Evolutionary conservation across 2,329 filamentous ascomycete genomes (phyloP).

Genomic region (Colletotrichum plurivorum): DNA sequence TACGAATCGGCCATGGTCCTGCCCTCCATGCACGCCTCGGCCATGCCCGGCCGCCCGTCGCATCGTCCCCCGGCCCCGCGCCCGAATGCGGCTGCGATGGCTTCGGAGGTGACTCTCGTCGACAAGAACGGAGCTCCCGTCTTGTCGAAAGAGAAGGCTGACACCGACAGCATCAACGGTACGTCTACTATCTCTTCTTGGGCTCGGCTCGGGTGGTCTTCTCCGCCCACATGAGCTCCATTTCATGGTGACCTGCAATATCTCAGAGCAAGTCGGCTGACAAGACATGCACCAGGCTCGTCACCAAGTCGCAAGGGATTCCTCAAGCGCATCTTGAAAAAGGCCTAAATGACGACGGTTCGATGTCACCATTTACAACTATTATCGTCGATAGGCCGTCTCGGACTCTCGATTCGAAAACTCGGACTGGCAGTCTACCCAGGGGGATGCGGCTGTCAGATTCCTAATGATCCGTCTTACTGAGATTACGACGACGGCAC

Average conservation of each 20-base stretch:
- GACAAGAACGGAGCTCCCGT: slow-evolving; percentile 32
- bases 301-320: slow-evolving; percentile 28
- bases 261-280: background rate
- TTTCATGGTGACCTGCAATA: no score
- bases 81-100: slow-evolving; percentile 21
- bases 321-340: slow-evolving; percentile 37
- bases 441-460: background rate
- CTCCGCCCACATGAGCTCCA: no score
- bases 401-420: no score
- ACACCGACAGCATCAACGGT: slow-evolving; percentile 21
- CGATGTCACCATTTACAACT: slow-evolving; percentile 6
- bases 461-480: slow-evolving; percentile 16
- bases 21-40: slow-evolving; percentile 32
- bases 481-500: slow-evolving; percentile 10
- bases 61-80: slow-evolving; percentile 21
- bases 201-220: no score
- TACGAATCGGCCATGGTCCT: slow-evolving; percentile 38
- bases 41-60: slow-evolving; percentile 31
- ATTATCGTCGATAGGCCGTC: background rate
- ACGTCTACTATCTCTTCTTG: background rate
- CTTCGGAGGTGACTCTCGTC: slow-evolving; percentile 36
- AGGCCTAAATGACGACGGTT: slow-evolving; percentile 13
- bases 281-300: slow-evolving; percentile 10
- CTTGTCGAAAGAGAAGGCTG: slow-evolving; percentile 33
- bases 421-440: no score